Evolutionary conservation across 2,329 filamentous ascomycete genomes (phyloP).

Genomic region (Xylaria multiplex): DNA sequence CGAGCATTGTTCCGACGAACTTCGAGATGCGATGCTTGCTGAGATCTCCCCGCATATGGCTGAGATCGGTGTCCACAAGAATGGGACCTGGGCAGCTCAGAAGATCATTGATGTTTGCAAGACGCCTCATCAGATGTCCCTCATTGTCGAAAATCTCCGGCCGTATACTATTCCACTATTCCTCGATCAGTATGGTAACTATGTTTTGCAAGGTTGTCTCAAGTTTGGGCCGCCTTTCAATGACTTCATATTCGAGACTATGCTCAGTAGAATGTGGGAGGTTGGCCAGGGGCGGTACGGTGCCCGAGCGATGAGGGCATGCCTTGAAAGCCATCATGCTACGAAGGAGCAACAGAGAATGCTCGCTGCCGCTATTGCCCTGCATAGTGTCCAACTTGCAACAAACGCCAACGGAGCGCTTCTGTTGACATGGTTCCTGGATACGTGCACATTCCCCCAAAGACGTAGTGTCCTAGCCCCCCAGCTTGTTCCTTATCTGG

Average conservation of each 20-base stretch:
- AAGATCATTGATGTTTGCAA: conserved; percentile 99
- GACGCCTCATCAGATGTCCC: conserved; percentile 80
- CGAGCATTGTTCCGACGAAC: conserved; percentile 89
- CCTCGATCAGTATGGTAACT: conserved; percentile 98
- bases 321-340: conserved; percentile 93
- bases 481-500: conserved; percentile 88
- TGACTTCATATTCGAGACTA: conserved; percentile 97
- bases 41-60: conserved; percentile 92
- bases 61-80: conserved; percentile 98
- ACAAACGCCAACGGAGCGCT: conserved; percentile 96
- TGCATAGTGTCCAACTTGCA: conserved; percentile 94
- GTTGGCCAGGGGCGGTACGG: conserved; percentile 92
- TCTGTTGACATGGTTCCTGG: conserved; percentile 95
- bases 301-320: conserved; percentile 94
- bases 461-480: conserved; percentile 92
- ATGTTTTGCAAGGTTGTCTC: conserved; percentile 94
- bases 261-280: conserved; percentile 95
- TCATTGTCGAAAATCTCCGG: conserved; percentile 85
- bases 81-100: conserved; percentile 98
- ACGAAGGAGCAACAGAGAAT: conserved; percentile 96
- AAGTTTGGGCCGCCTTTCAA: conserved; percentile 91
- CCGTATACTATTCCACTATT: conserved; percentile 92
- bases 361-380: conserved; percentile 92
- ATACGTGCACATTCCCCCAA: conserved; percentile 95
- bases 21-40: conserved; percentile 89